These are phyloP conservation scores for Arabidopsis hybrid DNA, from an alignment of 441 rosid species.

Conservation along the genomic window DNA sequence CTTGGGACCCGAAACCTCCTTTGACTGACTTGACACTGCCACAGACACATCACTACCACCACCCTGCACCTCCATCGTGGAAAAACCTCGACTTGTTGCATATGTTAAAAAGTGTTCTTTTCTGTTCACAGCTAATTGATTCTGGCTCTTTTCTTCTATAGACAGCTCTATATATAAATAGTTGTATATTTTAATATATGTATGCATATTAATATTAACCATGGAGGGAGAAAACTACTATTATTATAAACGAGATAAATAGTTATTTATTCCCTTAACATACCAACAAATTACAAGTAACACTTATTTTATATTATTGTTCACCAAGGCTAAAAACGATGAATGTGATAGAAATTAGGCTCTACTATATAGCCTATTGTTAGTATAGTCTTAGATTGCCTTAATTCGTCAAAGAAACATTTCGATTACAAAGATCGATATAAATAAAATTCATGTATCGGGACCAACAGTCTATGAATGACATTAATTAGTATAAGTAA, in stretches of 20 bases:
- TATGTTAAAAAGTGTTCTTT: conserved; percentile 41
- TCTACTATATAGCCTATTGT: background rate
- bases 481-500: background rate
- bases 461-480: conserved; percentile 29
- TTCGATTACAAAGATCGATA: conserved; percentile 4
- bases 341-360: background rate
- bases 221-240: conserved; percentile 8
- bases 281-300: conserved; percentile 6
- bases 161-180: conserved; percentile 28
- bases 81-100: no score
- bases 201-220: conserved; percentile 18
- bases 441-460: conserved; percentile 16
- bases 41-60: no score
- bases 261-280: conserved; percentile 3
- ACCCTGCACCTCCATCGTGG: no score
- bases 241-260: background rate
- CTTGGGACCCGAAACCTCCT: no score
- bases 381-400: background rate
- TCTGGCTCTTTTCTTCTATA: conserved; percentile 40
- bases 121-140: conserved; percentile 41
- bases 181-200: background rate
- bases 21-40: no score
- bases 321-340: conserved; percentile 7
- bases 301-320: background rate
- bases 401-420: conserved; percentile 20